Base-by-base conservation (phyloP, 139 green algal genomes). In the Chlorella sorokiniana region DNA sequence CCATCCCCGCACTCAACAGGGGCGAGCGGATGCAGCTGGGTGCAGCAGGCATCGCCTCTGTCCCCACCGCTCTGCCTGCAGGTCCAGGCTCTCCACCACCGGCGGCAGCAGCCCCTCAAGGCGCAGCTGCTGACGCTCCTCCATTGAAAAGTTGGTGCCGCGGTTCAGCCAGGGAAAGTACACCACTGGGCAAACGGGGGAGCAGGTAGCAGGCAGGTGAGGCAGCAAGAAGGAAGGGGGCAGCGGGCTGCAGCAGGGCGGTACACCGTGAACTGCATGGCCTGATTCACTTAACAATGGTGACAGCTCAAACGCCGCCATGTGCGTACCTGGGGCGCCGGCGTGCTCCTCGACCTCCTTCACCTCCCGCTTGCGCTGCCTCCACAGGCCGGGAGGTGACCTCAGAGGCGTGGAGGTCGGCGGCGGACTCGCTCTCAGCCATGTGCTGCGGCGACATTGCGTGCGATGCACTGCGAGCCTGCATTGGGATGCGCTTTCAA, bases 21-120 rank as follows among this genome's bases (percentile, higher is more conserved):
- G n/a, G n/a, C n/a, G n/a, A n/a, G n/a, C n/a, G n/a, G n/a, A n/a
- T n/a, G n/a, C n/a, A n/a, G n/a, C n/a, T n/a, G n/a, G n/a, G n/a
- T n/a, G n/a, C n/a, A n/a, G n/a, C n/a, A n/a, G n/a, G n/a, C n/a
- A n/a, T n/a, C n/a, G 18, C 56, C 56, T 31, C 56, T 29, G 18
- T 65, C 56, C 6, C 37, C 69, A 89, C 85, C 85, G 75, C 23
- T 82, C 79, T 37, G 78, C 79, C 56, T 91, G 85, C 45, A 82
- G 38, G 31, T 89, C 82, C 20, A 91, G 63, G 48, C 45, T 76
- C 48, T 91, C 87, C 4, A 88, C 79, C 31, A 72, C 76, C 23
- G 87, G 81, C 3, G 87, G 87, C 54, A 91, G 54, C 25, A 91
- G 82, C 2, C 87, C 87, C 41, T 89, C 82, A 25, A 91, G 42